phyloP scores from a whole-genome alignment of 2,329 filamentous ascomycete genomes.

The Intubia oerlemansii region DNA sequence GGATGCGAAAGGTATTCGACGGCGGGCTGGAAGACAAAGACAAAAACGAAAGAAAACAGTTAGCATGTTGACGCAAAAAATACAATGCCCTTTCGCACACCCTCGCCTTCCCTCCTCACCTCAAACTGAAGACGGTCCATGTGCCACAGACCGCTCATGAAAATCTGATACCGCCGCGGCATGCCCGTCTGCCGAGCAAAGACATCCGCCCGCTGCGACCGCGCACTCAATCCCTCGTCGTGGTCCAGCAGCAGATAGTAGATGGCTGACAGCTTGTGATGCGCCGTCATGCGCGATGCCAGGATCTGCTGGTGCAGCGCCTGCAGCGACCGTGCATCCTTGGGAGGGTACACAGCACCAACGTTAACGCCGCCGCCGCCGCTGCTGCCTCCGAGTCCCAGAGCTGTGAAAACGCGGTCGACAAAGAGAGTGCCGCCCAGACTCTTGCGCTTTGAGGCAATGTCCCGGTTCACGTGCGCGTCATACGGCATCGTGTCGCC shows the following conservation, averaged over 20 bases:
- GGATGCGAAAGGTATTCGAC: slow-evolving; percentile 62
- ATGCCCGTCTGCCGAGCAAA: slow-evolving; percentile 45
- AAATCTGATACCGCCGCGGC: slow-evolving; percentile 55
- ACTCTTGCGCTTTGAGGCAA: slow-evolving; percentile 42
- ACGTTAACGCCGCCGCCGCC: no score
- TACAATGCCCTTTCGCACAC: no score
- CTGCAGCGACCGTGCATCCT: slow-evolving; percentile 42
- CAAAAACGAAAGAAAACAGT: no score
- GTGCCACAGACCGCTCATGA: slow-evolving; percentile 66
- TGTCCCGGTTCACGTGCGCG: slow-evolving; percentile 35
- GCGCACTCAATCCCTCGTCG: slow-evolving; percentile 26
- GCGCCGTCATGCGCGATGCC: slow-evolving; percentile 38
- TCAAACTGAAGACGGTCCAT: slow-evolving; percentile 52
- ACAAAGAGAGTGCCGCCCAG: slow-evolving; percentile 57
- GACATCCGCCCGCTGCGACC: slow-evolving; percentile 25
- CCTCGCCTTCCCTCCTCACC: no score
- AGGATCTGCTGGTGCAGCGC: slow-evolving; percentile 51
- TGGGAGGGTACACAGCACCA: slow-evolving; percentile 61
- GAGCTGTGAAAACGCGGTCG: slow-evolving; percentile 50
- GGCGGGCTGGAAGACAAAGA: slow-evolving; percentile 36
- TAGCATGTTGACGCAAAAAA: no score
- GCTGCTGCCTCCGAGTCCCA: no score
- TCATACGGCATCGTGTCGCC: slow-evolving; percentile 40
- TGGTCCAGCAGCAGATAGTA: slow-evolving; percentile 71
- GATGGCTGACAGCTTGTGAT: slow-evolving; percentile 64